Evolutionary conservation across 495 filamentous ascomycete species (phyloP), one percentile per base, ranked within the genome.

Genomic region (Cenococcum geophilum): DNA sequence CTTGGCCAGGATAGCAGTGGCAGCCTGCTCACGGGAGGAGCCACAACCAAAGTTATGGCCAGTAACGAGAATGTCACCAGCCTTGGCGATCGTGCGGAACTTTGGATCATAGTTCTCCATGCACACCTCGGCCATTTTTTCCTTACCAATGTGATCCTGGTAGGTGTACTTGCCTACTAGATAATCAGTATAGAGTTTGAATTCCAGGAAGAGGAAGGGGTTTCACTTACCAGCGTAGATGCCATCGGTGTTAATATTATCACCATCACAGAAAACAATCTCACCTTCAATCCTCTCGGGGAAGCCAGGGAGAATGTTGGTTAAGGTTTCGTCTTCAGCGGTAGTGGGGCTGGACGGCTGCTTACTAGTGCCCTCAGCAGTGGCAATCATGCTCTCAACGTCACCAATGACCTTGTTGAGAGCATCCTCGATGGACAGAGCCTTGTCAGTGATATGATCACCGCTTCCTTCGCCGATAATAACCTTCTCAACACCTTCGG

Each of bases 181-280:
- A n/a, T n/a, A n/a, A n/a, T n/a, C n/a, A n/a, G n/a, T n/a, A n/a
- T n/a, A n/a, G n/a, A n/a, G n/a, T n/a, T n/a, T n/a, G n/a, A n/a
- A n/a, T n/a, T n/a, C n/a, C n/a, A n/a, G n/a, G n/a, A n/a, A n/a
- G n/a, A n/a, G n/a, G n/a, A n/a, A n/a, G n/a, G n/a, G n/a, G n/a
- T n/a, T n/a, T n/a, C n/a, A n/a, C n/a, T n/a, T n/a, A n/a, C n/a
- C 89, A 2, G 92, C 89, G 73, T 98, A 96, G 73, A 97, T 96
- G 40, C 79, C 80, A 66, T 91, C 86, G 0, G 87, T 89, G 71
- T 88, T 86, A 69, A 91, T 81, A 70, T 89, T 89, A 72, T 89
- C 86, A 14, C 78, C 79, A 58, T 89, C 82, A 68, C 81, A 86
- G 68, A 85, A 89, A 22, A 89, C 73, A 48, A 89, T 87, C 66